Evolutionary conservation across 257 asterid species (phyloP).

Genomic region (Apocynum venetum): DNA sequence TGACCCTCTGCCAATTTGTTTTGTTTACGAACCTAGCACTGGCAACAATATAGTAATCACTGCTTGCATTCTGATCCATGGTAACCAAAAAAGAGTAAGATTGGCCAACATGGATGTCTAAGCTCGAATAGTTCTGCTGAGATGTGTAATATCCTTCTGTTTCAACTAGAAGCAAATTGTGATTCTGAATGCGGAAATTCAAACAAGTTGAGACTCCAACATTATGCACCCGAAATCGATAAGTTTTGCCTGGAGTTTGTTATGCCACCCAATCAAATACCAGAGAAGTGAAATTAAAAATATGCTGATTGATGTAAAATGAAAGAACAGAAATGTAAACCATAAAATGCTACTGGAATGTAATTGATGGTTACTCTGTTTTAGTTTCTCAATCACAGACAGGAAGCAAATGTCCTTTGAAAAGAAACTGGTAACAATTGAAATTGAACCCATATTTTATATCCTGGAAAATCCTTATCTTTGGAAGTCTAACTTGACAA

Average conservation of each 20-base stretch:
- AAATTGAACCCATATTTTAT: not conserved
- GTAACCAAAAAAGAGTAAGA: constrained; percentile 73
- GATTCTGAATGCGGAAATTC: constrained; percentile 86
- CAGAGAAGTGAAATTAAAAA: not conserved
- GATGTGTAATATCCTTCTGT: constrained; percentile 87
- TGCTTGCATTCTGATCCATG: constrained; percentile 97
- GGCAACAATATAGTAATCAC: constrained; percentile 89
- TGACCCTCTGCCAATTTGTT: constrained; percentile 81
- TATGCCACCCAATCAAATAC: constrained; percentile 1
- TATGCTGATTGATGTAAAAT: not conserved
- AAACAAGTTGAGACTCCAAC: constrained; percentile 82
- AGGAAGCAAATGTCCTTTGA: not conserved
- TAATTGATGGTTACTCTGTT: not conserved
- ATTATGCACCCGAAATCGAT: constrained; percentile 82
- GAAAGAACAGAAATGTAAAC: not conserved
- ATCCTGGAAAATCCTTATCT: not conserved
- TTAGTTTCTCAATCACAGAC: not conserved
- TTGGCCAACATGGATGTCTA: constrained; percentile 94
- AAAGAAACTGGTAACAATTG: not conserved
- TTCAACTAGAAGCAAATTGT: constrained; percentile 80
- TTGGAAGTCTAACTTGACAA: not conserved
- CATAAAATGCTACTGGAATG: not conserved
- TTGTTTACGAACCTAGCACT: constrained; percentile 90
- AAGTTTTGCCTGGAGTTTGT: constrained; percentile 65
- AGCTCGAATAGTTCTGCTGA: constrained; percentile 70